Evolutionary conservation across 352 stramenopile genomes (phyloP).

Genomic region (Phytopythium mirpurense): DNA sequence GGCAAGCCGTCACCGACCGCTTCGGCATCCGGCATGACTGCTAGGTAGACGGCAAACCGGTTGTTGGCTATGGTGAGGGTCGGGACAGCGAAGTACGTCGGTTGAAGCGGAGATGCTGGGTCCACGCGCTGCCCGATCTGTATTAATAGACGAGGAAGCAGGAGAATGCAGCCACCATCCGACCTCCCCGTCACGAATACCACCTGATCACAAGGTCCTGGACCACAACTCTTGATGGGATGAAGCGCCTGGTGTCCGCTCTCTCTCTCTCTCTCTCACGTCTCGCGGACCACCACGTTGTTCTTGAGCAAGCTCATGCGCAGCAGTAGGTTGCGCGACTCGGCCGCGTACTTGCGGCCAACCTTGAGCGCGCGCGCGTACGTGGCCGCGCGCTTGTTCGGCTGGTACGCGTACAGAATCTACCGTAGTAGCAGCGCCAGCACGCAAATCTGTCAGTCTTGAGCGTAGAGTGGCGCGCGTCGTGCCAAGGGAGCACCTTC

Average conservation of each 20-base stretch:
- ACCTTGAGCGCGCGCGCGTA: slow-evolving; percentile 81
- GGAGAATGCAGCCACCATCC: not conserved
- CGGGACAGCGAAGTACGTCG: too few relatives aligned
- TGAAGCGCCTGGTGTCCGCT: too few relatives aligned
- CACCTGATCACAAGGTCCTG: too few relatives aligned
- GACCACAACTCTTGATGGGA: too few relatives aligned
- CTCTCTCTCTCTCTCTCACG: slow-evolving; percentile 16
- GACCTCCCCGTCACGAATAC: not conserved
- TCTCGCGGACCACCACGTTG: slow-evolving; percentile 75
- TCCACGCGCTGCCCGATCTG: not conserved
- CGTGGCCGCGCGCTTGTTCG: slow-evolving; percentile 69
- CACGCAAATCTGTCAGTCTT: too few relatives aligned
- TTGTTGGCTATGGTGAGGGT: too few relatives aligned
- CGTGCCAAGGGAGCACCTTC: slow-evolving; percentile 38
- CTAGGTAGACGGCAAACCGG: not conserved
- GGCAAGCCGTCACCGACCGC: not conserved
- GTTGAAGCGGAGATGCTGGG: too few relatives aligned
- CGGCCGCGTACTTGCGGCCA: slow-evolving; percentile 70
- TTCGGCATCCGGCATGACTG: slow-evolving; percentile 3
- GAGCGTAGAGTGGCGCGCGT: too few relatives aligned
- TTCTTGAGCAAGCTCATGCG: slow-evolving; percentile 88
- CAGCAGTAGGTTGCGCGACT: slow-evolving; percentile 78
- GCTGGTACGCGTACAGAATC: slow-evolving; percentile 77
- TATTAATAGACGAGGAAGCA: not conserved
- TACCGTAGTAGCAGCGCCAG: slow-evolving; percentile 12